These are phyloP conservation scores for Xylaria sp. DNA, from an alignment of 2,329 filamentous ascomycete species.

Conservation along the genomic window DNA sequence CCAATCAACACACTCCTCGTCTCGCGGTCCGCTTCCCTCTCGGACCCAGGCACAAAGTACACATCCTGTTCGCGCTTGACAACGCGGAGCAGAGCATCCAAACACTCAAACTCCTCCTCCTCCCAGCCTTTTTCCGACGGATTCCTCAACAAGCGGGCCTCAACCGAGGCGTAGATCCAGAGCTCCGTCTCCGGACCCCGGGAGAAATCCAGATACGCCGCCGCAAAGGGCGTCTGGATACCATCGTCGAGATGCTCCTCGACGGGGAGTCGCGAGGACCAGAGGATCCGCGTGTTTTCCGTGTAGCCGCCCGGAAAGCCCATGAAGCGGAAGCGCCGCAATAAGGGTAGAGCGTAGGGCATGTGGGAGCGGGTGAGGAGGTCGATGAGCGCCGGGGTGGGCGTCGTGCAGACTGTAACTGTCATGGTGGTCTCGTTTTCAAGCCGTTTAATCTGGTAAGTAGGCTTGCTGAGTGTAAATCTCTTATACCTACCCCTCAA, in stretches of 20 bases:
- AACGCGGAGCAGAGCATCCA: conserved; percentile 18
- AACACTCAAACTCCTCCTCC: conserved; percentile 3
- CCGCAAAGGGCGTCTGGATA: conserved; percentile 39
- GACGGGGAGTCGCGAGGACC: conserved; percentile 6
- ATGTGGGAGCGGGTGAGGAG: conserved; percentile 45
- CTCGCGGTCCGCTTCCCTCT: conserved; percentile 30
- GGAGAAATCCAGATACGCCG: conserved; percentile 57
- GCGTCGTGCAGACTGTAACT: conserved; percentile 28
- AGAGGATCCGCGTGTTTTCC: conserved; percentile 39
- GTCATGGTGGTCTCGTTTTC: background rate
- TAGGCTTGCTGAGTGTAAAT: too few species aligned
- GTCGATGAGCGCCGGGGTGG: conserved; percentile 37
- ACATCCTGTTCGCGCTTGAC: conserved; percentile 23
- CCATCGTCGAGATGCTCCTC: background rate
- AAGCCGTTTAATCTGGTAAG: too few species aligned
- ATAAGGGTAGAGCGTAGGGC: conserved; percentile 54
- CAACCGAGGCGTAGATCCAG: conserved; percentile 55
- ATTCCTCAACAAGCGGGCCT: conserved; percentile 24
- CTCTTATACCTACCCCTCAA: too few species aligned
- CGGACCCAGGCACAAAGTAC: conserved; percentile 17
- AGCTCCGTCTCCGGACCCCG: conserved; percentile 58
- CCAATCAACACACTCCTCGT: conserved; percentile 35
- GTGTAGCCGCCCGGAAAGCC: conserved; percentile 38
- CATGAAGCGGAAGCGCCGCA: conserved; percentile 58
- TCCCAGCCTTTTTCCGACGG: conserved; percentile 12